Evolutionary conservation across 1,139 yeast species (phyloP).

Genomic region (Yamadazyma dushanensis): DNA sequence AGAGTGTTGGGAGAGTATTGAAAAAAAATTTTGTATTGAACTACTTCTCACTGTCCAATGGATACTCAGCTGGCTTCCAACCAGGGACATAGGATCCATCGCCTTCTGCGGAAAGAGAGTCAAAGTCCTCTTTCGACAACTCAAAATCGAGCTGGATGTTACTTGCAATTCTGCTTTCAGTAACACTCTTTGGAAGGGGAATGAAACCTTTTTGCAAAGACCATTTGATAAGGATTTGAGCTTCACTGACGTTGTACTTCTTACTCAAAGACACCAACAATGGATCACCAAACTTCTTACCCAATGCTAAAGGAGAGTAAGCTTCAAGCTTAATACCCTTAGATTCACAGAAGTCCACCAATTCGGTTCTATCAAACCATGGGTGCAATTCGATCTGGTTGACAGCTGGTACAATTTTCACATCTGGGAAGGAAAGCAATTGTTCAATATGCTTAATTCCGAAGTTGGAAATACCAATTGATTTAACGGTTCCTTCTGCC

Average conservation of each 20-base stretch:
- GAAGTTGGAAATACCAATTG: slow-evolving; percentile 81
- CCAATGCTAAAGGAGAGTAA: slow-evolving; percentile 76
- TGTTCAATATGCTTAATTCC: slow-evolving; percentile 20
- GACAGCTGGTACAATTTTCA: slow-evolving; percentile 56
- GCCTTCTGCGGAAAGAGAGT: slow-evolving; percentile 1
- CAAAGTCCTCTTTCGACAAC: slow-evolving; percentile 25
- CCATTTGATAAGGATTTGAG: slow-evolving; percentile 56
- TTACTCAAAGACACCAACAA: slow-evolving; percentile 52
- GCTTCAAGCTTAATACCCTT: slow-evolving; percentile 66
- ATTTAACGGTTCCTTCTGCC: slow-evolving; percentile 54
- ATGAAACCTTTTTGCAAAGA: slow-evolving; percentile 42
- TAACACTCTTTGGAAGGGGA: slow-evolving; percentile 72
- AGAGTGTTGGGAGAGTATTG: not conserved
- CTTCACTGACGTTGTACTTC: slow-evolving; percentile 54
- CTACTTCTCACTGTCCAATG: slow-evolving; percentile 1
- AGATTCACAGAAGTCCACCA: slow-evolving; percentile 51
- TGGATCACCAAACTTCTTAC: slow-evolving; percentile 59
- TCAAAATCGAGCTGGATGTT: slow-evolving; percentile 53
- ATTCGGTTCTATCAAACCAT: slow-evolving; percentile 63
- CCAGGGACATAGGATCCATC: not conserved
- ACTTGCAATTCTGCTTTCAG: slow-evolving; percentile 49
- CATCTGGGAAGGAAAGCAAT: slow-evolving; percentile 46
- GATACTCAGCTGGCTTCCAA: not conserved
- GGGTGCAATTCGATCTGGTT: slow-evolving; percentile 38
- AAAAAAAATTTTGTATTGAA: no score